These are phyloP conservation scores for Colletotrichum echinochloae DNA, from an alignment of 2,329 filamentous ascomycete genomes.

Conservation along the genomic window DNA sequence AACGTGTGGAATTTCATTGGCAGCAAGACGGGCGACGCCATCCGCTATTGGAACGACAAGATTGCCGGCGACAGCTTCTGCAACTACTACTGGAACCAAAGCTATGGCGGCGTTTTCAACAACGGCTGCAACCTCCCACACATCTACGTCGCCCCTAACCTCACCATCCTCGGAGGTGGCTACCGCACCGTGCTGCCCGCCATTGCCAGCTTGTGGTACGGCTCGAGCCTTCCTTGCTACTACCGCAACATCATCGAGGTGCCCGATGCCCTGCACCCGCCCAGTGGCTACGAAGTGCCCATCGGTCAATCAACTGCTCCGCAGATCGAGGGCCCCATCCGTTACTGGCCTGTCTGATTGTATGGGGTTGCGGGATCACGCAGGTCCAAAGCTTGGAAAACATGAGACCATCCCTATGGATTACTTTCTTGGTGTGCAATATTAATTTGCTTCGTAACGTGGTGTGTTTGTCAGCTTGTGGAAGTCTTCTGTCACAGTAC, in stretches of 20 bases:
- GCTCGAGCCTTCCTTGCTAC: slow-evolving; percentile 54
- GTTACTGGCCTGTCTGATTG: not conserved
- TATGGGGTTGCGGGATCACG: not conserved
- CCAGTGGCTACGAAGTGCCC: slow-evolving; percentile 50
- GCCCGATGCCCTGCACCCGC: slow-evolving; percentile 59
- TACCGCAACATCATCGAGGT: slow-evolving; percentile 55
- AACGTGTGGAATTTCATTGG: slow-evolving; percentile 75
- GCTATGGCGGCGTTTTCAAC: slow-evolving; percentile 64
- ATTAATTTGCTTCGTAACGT: not conserved
- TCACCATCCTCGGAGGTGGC: not conserved
- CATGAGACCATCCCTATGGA: not conserved
- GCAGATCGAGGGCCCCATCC: not conserved
- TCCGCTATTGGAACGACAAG: slow-evolving; percentile 53
- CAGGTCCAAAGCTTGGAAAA: too few relatives aligned
- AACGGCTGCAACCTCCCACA: slow-evolving; percentile 28
- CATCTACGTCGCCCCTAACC: slow-evolving; percentile 52
- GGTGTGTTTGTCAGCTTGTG: not conserved
- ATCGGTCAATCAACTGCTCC: not conserved
- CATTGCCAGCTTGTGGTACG: slow-evolving; percentile 50
- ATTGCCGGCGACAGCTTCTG: slow-evolving; percentile 49
- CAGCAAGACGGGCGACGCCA: slow-evolving; percentile 67
- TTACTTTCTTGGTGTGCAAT: not conserved
- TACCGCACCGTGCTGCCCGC: not conserved
- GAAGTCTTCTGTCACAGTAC: not conserved
- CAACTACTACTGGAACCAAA: slow-evolving; percentile 63